A percentile compares a stretch with the other conserved stretches of the same genome.
These are phyloP conservation scores for Albatrellus sp. DNA, from an alignment of 1,284 basidiomycete genomes.

Conservation along the genomic window DNA sequence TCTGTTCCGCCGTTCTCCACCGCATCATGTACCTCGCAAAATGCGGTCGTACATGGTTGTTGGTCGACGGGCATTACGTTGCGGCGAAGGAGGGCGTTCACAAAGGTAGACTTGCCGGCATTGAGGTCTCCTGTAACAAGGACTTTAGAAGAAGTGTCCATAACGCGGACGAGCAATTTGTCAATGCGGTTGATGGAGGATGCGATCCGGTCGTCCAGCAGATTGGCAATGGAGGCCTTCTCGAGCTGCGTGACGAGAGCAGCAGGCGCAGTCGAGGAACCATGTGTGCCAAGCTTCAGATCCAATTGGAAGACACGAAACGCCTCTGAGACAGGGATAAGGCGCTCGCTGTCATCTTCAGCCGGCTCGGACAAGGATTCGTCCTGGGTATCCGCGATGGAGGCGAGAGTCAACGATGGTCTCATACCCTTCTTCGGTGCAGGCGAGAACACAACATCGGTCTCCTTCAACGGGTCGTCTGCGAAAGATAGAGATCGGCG, in stretches of 20 bases:
- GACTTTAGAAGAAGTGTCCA: slow-evolving; percentile 91
- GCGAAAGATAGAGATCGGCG: slow-evolving; percentile 72
- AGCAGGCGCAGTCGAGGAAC: slow-evolving; percentile 58
- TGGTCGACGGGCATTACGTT: slow-evolving; percentile 97
- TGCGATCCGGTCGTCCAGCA: slow-evolving; percentile 81
- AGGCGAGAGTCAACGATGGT: slow-evolving; percentile 44
- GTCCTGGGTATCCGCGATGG: slow-evolving; percentile 28
- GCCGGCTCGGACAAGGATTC: slow-evolving; percentile 18
- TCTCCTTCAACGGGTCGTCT: slow-evolving; percentile 60
- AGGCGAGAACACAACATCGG: slow-evolving; percentile 52
- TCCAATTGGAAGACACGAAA: slow-evolving; percentile 87
- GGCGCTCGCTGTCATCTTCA: slow-evolving; percentile 25
- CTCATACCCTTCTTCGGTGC: slow-evolving; percentile 29
- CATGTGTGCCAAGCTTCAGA: slow-evolving; percentile 77
- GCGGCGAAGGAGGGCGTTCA: slow-evolving; percentile 85
- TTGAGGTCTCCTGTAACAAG: slow-evolving; percentile 99
- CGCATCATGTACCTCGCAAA: slow-evolving; percentile 95
- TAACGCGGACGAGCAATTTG: slow-evolving; percentile 76
- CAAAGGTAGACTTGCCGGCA: slow-evolving; percentile 96
- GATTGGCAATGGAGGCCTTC: slow-evolving; percentile 84
- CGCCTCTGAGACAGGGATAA: slow-evolving; percentile 28
- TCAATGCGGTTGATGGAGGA: slow-evolving; percentile 73
- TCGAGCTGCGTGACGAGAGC: slow-evolving; percentile 86
- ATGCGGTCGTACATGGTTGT: slow-evolving; percentile 95
- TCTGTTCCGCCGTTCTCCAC: slow-evolving; percentile 71